Percentiles rank a stretch among this genome's conserved stretches.
These are phyloP conservation scores for Candida methanosorbosa DNA, from an alignment of 805 yeast genomes.

Conservation along the genomic window DNA sequence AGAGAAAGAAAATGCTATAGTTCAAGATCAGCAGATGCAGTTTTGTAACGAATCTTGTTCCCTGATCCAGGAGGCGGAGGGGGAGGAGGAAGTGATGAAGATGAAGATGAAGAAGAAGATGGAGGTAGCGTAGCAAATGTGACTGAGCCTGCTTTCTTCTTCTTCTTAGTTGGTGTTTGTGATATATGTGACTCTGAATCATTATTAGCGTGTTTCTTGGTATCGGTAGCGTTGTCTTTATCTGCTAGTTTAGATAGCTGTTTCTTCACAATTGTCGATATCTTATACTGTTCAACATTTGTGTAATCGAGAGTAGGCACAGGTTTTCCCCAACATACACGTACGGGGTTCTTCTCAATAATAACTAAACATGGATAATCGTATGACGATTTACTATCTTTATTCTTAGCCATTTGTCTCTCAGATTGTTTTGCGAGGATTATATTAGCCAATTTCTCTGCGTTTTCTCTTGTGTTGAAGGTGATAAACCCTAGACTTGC, in stretches of 20 bases:
- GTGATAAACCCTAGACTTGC: conserved; percentile 59
- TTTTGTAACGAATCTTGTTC: conserved; percentile 5
- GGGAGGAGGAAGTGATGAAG: background rate
- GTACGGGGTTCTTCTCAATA: conserved; percentile 33
- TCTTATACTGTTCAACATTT: conserved; percentile 36
- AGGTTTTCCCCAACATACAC: conserved; percentile 47
- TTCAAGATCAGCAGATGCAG: conserved; percentile 6
- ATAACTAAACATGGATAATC: conserved; percentile 24
- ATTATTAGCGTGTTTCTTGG: no score
- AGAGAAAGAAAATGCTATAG: no score
- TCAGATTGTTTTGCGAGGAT: conserved; percentile 5
- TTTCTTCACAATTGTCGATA: conserved; percentile 41
- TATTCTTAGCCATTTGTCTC: background rate
- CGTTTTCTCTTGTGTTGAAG: conserved; percentile 39
- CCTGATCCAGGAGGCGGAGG: conserved; percentile 1
- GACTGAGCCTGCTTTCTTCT: no score
- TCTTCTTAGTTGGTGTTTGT: no score
- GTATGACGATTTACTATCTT: conserved; percentile 1
- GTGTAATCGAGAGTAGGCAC: conserved; percentile 26
- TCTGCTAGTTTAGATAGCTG: conserved; percentile 46
- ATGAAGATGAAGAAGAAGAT: no score
- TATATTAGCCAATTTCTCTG: conserved; percentile 34
- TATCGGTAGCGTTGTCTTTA: conserved; percentile 25
- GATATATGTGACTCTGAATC: no score
- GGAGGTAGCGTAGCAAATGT: no score